Percentiles rank a stretch among this genome's conserved stretches.
Evolutionary conservation across 2,329 filamentous ascomycete genomes (phyloP).

Genomic region (Botrytis deweyae): DNA sequence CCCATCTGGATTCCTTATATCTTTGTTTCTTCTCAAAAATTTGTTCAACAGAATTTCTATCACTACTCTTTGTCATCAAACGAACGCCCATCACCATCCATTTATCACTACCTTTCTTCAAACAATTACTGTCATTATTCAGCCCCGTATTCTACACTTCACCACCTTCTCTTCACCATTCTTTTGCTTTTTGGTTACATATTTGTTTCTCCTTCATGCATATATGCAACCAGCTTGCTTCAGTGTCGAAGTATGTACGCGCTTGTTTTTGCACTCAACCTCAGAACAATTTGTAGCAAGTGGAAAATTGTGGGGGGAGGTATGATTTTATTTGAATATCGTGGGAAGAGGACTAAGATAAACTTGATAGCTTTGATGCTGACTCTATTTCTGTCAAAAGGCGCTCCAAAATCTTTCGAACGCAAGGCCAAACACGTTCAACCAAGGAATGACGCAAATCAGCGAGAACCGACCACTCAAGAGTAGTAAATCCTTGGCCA

Average conservation of each 20-base stretch:
- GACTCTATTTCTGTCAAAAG: background rate
- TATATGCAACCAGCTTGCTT: background rate
- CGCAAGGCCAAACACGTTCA: slow-evolving; percentile 20
- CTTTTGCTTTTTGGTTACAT: background rate
- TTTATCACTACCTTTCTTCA: background rate
- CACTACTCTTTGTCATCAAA: background rate
- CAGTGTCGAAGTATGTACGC: background rate
- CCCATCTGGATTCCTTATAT: background rate
- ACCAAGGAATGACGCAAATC: slow-evolving; percentile 16
- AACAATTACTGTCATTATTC: background rate
- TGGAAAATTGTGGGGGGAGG: background rate
- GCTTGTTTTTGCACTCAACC: background rate
- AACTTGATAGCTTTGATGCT: slow-evolving; percentile 3
- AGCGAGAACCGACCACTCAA: slow-evolving; percentile 23
- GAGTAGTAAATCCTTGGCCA: slow-evolving; percentile 22
- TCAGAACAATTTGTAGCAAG: background rate
- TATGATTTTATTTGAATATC: background rate
- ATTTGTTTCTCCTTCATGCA: background rate
- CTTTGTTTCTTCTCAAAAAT: background rate
- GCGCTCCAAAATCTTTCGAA: slow-evolving; percentile 22
- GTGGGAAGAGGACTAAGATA: background rate
- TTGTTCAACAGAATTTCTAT: background rate
- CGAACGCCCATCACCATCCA: background rate
- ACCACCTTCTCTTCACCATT: background rate
- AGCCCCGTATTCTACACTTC: background rate